Evolutionary conservation across 495 filamentous ascomycete genomes (phyloP).

Genomic region (Hypoxylon lenormandii): DNA sequence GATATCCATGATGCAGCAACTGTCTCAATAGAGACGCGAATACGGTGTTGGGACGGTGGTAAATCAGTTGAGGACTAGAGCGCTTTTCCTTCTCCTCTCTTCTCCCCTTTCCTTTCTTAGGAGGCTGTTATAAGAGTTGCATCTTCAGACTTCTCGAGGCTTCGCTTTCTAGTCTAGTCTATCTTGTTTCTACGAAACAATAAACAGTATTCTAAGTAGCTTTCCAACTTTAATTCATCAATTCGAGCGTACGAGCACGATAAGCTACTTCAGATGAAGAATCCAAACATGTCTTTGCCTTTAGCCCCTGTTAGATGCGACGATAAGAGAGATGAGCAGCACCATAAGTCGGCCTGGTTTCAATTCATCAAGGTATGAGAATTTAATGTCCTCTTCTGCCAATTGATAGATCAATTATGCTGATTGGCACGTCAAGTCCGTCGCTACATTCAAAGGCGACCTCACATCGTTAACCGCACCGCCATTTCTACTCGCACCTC

Average conservation of each 20-base stretch:
- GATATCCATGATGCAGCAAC: conserved; percentile 28
- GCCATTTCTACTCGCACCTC: conserved; percentile 83
- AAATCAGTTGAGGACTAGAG: not conserved
- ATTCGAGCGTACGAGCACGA: not conserved
- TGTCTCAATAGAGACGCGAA: conserved; percentile 20
- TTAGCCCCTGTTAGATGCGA: conserved; percentile 36
- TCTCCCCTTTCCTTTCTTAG: not conserved
- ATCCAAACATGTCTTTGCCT: conserved; percentile 34
- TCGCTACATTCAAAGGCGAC: conserved; percentile 87
- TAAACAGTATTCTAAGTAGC: not conserved
- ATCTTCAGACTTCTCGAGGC: too few relatives aligned
- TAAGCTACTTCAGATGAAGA: not conserved
- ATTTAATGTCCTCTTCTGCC: not conserved
- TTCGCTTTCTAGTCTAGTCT: not conserved
- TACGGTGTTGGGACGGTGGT: conserved; percentile 1
- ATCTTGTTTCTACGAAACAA: not conserved
- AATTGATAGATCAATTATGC: conserved; percentile 3
- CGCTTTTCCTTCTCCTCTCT: not conserved
- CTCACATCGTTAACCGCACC: conserved; percentile 84
- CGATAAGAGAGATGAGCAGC: conserved; percentile 42
- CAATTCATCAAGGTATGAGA: conserved; percentile 53
- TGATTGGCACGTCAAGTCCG: conserved; percentile 66
- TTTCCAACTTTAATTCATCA: not conserved
- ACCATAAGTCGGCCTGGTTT: conserved; percentile 47
- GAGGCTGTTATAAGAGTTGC: too few relatives aligned